These are phyloP conservation scores for Vigna radiata DNA, from an alignment of 306 rosid genomes.

Conservation along the genomic window DNA sequence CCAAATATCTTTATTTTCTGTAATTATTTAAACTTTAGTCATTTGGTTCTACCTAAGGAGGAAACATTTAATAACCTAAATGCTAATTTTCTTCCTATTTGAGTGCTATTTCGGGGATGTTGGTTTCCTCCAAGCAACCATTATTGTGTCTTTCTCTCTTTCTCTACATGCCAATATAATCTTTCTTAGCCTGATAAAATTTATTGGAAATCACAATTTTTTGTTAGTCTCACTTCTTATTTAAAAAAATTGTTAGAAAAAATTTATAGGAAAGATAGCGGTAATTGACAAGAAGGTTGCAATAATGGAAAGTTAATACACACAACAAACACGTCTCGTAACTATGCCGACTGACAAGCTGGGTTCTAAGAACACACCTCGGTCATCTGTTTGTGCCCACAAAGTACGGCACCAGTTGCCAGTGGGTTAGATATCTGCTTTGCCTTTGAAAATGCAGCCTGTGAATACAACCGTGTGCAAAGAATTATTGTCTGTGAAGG, in stretches of 20 bases:
- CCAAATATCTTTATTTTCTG: background rate
- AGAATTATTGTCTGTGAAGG: constrained; percentile 11
- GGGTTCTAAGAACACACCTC: constrained; percentile 61
- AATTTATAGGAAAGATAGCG: constrained; percentile 16
- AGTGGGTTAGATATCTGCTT: constrained; percentile 71
- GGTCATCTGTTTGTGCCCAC: constrained; percentile 94
- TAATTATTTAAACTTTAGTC: constrained; percentile 14
- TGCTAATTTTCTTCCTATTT: background rate
- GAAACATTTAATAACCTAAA: constrained; percentile 7
- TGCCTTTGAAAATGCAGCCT: constrained; percentile 87
- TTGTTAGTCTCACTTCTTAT: background rate
- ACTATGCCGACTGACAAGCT: constrained; percentile 16
- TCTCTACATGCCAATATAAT: background rate
- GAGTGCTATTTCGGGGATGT: constrained; percentile 12
- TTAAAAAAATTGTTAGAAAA: background rate
- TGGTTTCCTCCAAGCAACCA: constrained; percentile 24
- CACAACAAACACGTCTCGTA: constrained; percentile 16
- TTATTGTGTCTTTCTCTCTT: constrained; percentile 7
- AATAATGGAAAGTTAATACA: background rate
- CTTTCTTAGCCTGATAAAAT: too few relatives aligned
- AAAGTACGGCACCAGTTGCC: constrained; percentile 76
- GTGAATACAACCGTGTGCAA: constrained; percentile 40
- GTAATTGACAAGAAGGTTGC: background rate
- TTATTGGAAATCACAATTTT: too few relatives aligned
- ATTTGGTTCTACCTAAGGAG: constrained; percentile 26